Conservation (phyloP, 805 yeast species). For the Pichia thaimueangensis region DNA sequence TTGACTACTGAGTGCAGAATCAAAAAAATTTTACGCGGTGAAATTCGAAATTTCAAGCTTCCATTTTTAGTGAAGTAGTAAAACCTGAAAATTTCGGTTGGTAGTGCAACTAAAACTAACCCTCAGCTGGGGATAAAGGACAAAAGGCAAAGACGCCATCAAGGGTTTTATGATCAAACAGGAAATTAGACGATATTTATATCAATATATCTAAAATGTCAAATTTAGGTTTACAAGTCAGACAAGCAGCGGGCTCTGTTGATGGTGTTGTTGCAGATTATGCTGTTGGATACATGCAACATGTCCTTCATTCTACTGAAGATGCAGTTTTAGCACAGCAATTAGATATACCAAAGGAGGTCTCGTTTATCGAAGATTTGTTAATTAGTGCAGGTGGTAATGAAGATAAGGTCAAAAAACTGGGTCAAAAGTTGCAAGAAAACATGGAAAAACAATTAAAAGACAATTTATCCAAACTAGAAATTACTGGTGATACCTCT, state of each 20-base stretch:
- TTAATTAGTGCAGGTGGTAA: conserved; percentile 82
- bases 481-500: conserved; percentile 79
- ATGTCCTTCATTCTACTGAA: conserved; percentile 67
- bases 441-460: conserved; percentile 47
- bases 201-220: conserved; percentile 29
- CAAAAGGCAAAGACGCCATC: too few species aligned
- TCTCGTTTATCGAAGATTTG: conserved; percentile 57
- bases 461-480: conserved; percentile 66
- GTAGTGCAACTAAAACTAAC: too few species aligned
- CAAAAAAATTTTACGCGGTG: too few species aligned
- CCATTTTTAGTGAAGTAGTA: too few species aligned
- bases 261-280: conserved; percentile 86
- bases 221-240: conserved; percentile 46
- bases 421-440: conserved; percentile 42
- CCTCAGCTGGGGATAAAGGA: too few species aligned
- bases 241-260: conserved; percentile 79
- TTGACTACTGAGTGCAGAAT: too few species aligned
- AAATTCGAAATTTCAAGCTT: too few species aligned
- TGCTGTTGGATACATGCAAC: conserved; percentile 85
- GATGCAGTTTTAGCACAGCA: conserved; percentile 78
- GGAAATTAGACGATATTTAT: too few species aligned
- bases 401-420: conserved; percentile 41
- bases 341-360: conserved; percentile 60
- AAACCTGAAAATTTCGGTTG: too few species aligned
- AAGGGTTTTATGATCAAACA: too few species aligned